Evolutionary conservation across 352 stramenopile genomes (phyloP).

Genomic region (Elongisporangium anandrum): DNA sequence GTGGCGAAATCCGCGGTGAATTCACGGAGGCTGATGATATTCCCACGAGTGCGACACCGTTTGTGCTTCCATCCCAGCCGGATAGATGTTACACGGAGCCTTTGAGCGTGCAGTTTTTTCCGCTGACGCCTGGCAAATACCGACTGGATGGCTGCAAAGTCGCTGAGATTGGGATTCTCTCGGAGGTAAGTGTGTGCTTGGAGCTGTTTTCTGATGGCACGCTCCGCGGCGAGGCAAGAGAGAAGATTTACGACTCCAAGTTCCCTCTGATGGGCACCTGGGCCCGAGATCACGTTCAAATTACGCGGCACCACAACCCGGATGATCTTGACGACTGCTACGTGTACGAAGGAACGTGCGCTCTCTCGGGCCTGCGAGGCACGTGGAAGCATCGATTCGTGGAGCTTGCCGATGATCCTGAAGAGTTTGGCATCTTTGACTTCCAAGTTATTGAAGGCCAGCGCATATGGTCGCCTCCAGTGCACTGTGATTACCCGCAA

Average conservation of each 20-base stretch:
- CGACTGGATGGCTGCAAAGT: slow-evolving; percentile 48
- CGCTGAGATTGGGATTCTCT: slow-evolving; percentile 49
- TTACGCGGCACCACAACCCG: not conserved
- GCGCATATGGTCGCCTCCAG: slow-evolving; percentile 30
- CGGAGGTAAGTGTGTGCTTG: slow-evolving; percentile 37
- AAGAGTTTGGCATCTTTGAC: slow-evolving; percentile 34
- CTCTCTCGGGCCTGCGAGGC: slow-evolving; percentile 27
- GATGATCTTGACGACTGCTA: slow-evolving; percentile 42
- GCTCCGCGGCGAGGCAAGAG: slow-evolving; percentile 34
- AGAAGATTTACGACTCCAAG: slow-evolving; percentile 15
- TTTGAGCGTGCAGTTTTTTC: slow-evolving; percentile 23
- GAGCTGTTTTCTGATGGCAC: slow-evolving; percentile 32
- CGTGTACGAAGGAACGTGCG: slow-evolving; percentile 40
- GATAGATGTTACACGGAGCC: slow-evolving; percentile 2
- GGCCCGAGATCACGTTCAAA: slow-evolving; percentile 12
- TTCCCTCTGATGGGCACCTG: slow-evolving; percentile 46
- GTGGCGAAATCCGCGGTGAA: not conserved
- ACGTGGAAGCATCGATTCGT: slow-evolving; percentile 40
- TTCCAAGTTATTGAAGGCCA: slow-evolving; percentile 25
- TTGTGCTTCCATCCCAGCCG: not conserved
- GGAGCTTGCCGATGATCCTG: not conserved
- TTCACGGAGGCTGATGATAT: not conserved
- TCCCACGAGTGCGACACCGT: not conserved
- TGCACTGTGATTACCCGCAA: slow-evolving; percentile 35
- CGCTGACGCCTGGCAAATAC: slow-evolving; percentile 46